Base-by-base conservation (phyloP, 1,139 yeast genomes). In the Magnusiomyces suaveolens region DNA sequence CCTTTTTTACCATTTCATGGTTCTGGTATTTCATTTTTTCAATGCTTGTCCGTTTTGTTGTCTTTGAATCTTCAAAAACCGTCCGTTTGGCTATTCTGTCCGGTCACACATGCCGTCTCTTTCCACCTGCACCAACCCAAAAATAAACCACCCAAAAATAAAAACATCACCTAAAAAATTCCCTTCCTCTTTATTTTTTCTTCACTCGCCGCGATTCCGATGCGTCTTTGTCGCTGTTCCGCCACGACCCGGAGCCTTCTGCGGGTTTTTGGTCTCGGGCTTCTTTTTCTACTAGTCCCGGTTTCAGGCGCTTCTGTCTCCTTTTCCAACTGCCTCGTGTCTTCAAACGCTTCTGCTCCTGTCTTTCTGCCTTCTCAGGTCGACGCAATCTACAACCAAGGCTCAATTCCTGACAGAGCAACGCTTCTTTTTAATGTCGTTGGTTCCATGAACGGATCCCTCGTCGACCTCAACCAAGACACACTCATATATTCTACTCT, bases 391-490 rank as follows among this genome's bases (percentile, higher is more conserved):
- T 56, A 52, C 29, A 41, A 48, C 12, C 25, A 41, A 6, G 44
- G 10, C 25, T 16, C 32, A 16, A 26, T 36, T 2, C 41, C 48
- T 2, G 56, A 44, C 16, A 36, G 53, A 14, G 57, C 52, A 16
- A 51, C 6, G 46, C 52, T 52, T 23, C 23, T 50, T 38, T 50
- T 62, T 36, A 46, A 52, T 1, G 59, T 67, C 41, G 20, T 48
- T 10, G 71, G 70, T 16, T 48, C 57, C 43, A 64, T 64, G 59
- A 49, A 56, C 2, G 59, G 60, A 43, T 49, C 59, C 29, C 52
- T 66, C 23, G 57, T 51, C 1, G 69, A 68, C 51, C 53, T 63
- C 52, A 60, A 66, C n/a, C n/a, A n/a, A n/a, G n/a, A n/a, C n/a
- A n/a, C n/a, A n/a, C n/a, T n/a, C n/a, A n/a, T n/a, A n/a, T n/a